Percentiles rank a stretch among this genome's conserved stretches.
Evolutionary conservation across 176 grass and related monocot genomes (phyloP).

Genomic region (Luzula sylvatica): DNA sequence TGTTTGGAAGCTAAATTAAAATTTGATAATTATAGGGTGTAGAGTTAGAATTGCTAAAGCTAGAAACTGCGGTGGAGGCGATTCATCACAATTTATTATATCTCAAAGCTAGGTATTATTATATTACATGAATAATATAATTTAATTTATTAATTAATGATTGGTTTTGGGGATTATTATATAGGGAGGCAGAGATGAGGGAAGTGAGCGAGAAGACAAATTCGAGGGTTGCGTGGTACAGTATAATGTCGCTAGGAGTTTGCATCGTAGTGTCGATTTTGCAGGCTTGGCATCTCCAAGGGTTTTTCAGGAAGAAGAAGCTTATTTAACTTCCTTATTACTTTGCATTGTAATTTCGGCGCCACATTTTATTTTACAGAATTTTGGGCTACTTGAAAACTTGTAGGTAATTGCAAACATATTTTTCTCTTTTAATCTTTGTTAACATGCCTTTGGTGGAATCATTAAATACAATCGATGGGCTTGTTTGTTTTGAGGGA

Average conservation of each 20-base stretch:
- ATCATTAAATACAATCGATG: no score
- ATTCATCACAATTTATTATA: constrained; percentile 75
- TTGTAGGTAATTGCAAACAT: no score
- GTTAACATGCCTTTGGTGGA: background rate
- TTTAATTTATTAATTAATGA: constrained; percentile 6
- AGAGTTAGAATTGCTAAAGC: constrained; percentile 64
- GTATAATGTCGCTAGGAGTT: constrained; percentile 63
- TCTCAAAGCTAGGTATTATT: constrained; percentile 57
- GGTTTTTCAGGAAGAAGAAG: constrained; percentile 85
- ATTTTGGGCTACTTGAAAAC: constrained; percentile 16
- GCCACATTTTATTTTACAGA: constrained; percentile 20
- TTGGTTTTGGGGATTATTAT: constrained; percentile 26
- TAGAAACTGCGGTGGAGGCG: constrained; percentile 58
- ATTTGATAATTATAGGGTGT: constrained; percentile 35
- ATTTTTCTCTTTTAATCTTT: no score
- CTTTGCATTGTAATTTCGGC: constrained; percentile 6
- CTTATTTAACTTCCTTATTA: constrained; percentile 49
- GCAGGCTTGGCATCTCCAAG: constrained; percentile 75
- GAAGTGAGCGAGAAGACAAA: constrained; percentile 79
- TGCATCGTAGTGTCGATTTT: constrained; percentile 55
- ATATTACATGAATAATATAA: background rate
- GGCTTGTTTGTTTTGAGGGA: no score
- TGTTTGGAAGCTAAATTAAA: no score
- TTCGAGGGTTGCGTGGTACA: constrained; percentile 66
- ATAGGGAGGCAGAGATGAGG: constrained; percentile 84